Evolutionary conservation across 495 filamentous ascomycete genomes (phyloP), one percentile per base, ranked within the genome.

Genomic region (Recurvomyces mirabilis): DNA sequence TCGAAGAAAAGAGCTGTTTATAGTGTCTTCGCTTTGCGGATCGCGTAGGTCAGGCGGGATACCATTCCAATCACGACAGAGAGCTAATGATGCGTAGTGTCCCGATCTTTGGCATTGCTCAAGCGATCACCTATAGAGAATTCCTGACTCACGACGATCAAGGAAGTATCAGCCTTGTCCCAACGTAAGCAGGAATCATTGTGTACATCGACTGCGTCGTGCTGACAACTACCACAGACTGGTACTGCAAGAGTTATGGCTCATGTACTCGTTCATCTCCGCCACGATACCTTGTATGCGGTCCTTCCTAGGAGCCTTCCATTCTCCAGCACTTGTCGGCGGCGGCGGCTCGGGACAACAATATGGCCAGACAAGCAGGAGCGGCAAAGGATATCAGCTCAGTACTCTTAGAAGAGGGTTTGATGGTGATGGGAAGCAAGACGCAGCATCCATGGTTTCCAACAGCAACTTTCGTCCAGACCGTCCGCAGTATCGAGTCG

Each of bases 251-350:
- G 32, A 35, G 18, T 17, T 35, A 17, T 35, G 32, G 32, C 32
- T 35, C 14, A 35, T 35, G 32, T 35, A 35, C 32, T 35, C 32
- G 12, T 35, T 35, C 32, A 35, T 35, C 32, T 35, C 32, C 32
- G 32, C 32, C 18, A 35, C 32, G 6, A 35, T 35, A 9, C 32
- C 32, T n/a, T 35, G 32, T 17, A 35, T 35, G 32, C 32, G 32
- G 32, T 35, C 32, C 32, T 35, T 35, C 32, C 32, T 35, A 17
- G 32, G 32, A 11, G 32, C 32, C 15, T 35, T 35, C 15, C 12
- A 17, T 35, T n/a, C 12, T 17, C 32, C 32, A 15, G 18, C 12
- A 35, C 32, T 35, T 35, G 32, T 17, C 12, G 32, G 13, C 32
- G 18, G 6, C 32, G 18, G 32, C n/a, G n/a, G n/a, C n/a, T 15